Evolutionary conservation across 345 rosid genomes (phyloP).

Genomic region (Laguncularia racemosa): DNA sequence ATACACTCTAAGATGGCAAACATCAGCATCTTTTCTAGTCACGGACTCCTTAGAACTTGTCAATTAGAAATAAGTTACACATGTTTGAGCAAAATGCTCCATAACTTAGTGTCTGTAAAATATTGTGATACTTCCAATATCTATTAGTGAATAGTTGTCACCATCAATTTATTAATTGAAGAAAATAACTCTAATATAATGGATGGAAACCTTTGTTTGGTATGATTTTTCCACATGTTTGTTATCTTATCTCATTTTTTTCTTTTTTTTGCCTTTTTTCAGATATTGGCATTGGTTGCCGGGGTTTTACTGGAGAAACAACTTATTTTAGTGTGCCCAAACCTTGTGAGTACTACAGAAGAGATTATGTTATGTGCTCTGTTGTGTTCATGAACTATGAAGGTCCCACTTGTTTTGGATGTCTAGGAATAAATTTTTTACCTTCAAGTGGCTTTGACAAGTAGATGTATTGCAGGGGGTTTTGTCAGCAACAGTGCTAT

Average conservation of each 20-base stretch:
- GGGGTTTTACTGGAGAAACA: conserved; percentile 94
- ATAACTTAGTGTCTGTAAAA: too few species aligned
- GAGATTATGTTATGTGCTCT: not conserved
- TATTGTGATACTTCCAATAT: too few species aligned
- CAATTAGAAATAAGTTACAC: too few species aligned
- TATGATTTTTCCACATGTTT: not conserved
- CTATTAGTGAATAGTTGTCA: too few species aligned
- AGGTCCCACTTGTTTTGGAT: too few species aligned
- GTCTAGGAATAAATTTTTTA: too few species aligned
- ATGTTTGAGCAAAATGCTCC: too few species aligned
- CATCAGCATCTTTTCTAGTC: too few species aligned
- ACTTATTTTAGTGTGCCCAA: conserved; percentile 69
- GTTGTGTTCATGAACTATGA: not conserved
- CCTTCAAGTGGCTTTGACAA: not conserved
- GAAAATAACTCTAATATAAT: too few species aligned
- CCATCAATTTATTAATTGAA: too few species aligned
- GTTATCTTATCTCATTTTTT: conserved; percentile 11
- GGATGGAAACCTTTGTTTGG: not conserved
- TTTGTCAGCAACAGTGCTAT: conserved; percentile 75
- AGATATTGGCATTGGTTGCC: conserved; percentile 77
- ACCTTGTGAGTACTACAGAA: conserved; percentile 52
- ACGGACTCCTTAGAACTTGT: too few species aligned
- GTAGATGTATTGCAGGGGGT: conserved; percentile 60
- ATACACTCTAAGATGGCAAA: too few species aligned
- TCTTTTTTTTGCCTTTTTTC: conserved; percentile 16